phyloP scores from a whole-genome alignment of 306 rosid genomes.

The Mimosa bimucronata region DNA sequence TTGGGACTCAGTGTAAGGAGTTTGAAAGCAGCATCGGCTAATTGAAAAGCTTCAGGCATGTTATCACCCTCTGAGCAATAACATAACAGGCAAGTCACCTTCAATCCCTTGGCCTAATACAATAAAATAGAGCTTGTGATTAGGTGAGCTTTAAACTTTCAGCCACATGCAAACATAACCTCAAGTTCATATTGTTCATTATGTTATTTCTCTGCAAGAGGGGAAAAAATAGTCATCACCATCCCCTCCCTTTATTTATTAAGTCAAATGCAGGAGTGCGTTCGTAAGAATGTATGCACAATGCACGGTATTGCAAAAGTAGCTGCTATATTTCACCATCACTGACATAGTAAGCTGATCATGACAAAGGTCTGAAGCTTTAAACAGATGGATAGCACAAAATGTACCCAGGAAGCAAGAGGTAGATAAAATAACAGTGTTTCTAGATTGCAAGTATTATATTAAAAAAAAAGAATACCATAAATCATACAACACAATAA shows the following conservation, averaged over 20 bases:
- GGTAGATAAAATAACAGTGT: not conserved
- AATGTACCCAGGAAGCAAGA: constrained; percentile 1
- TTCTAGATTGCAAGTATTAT: constrained; percentile 1
- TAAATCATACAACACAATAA: not conserved
- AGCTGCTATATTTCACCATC: constrained; percentile 31
- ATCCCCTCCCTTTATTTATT: not conserved
- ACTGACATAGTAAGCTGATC: not conserved
- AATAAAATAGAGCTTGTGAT: constrained; percentile 4
- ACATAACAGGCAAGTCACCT: constrained; percentile 87
- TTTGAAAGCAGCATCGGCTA: constrained; percentile 80
- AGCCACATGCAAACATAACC: constrained; percentile 17
- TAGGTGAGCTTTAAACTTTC: not conserved
- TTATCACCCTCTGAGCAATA: constrained; percentile 98
- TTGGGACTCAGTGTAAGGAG: constrained; percentile 52
- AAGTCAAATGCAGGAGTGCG: not conserved
- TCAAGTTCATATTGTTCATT: constrained; percentile 19
- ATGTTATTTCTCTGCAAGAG: constrained; percentile 13
- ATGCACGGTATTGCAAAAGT: not conserved
- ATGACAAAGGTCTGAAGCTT: constrained; percentile 9
- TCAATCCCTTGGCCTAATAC: constrained; percentile 84
- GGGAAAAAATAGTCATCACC: not conserved
- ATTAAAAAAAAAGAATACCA: constrained; percentile 6
- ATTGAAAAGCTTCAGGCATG: constrained; percentile 78
- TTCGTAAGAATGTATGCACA: not conserved
- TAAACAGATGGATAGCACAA: not conserved